Conservation (phyloP, 768 basidiomycete genomes). For the Leccinellum rugosiceps region DNA sequence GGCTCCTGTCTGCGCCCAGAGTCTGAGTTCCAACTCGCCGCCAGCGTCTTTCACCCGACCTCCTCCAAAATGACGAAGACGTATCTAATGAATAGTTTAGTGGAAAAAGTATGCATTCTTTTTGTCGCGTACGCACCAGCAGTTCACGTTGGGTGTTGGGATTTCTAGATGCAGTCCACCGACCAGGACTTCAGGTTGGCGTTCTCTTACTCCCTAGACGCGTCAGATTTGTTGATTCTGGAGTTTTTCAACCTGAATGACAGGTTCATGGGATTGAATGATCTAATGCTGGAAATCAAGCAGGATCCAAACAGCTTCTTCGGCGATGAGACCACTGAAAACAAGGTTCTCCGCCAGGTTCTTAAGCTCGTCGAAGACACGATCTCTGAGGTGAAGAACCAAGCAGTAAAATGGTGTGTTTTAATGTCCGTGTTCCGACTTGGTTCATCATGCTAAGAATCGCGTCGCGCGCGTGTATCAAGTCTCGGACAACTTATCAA, state of each 20-base stretch:
- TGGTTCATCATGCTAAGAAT: constrained; percentile 4
- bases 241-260: constrained; percentile 10
- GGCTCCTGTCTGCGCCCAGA: constrained; percentile 22
- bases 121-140: background rate
- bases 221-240: constrained; percentile 15
- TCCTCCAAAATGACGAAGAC: constrained; percentile 70
- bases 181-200: constrained; percentile 86
- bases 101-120: constrained; percentile 60
- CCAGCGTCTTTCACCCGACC: background rate
- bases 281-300: constrained; percentile 86
- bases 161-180: constrained; percentile 75
- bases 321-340: constrained; percentile 84
- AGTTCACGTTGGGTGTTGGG: constrained; percentile 1
- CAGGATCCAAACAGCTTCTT: constrained; percentile 71
- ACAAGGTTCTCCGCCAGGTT: constrained; percentile 79
- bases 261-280: constrained; percentile 96
- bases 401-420: constrained; percentile 89
- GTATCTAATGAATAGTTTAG: constrained; percentile 79
- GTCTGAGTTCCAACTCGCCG: background rate
- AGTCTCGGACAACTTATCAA: constrained; percentile 91
- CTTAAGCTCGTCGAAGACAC: constrained; percentile 87
- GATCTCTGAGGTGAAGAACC: constrained; percentile 98
- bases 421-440: background rate
- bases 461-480: background rate
- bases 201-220: constrained; percentile 11